These are phyloP conservation scores for Kazachstania viticola DNA, from an alignment of 805 yeast species.

Conservation along the genomic window DNA sequence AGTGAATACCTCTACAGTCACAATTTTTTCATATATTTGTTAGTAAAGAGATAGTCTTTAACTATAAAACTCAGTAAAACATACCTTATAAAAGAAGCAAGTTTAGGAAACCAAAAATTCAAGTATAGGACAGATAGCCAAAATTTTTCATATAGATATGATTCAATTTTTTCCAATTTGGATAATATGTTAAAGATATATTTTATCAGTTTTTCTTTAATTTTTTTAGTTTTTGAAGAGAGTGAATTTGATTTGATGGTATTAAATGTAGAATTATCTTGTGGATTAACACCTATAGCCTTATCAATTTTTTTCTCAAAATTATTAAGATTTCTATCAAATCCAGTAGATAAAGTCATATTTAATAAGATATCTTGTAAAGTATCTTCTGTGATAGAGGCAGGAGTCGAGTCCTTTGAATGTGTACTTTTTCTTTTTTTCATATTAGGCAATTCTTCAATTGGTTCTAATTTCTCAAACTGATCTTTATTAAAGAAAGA, in stretches of 20 bases:
- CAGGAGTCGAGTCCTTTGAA: too few relatives aligned
- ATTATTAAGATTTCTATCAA: neutral
- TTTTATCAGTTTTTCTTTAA: conserved; percentile 6
- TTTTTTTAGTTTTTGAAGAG: conserved; percentile 2
- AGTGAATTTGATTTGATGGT: too few relatives aligned
- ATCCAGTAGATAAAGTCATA: conserved; percentile 5
- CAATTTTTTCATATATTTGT: too few relatives aligned
- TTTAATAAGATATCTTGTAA: conserved; percentile 8
- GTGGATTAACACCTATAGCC: too few relatives aligned
- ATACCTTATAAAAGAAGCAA: conserved; percentile 14
- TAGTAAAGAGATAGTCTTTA: neutral
- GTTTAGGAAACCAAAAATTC: conserved; percentile 16
- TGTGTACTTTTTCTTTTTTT: too few relatives aligned
- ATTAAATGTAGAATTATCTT: too few relatives aligned
- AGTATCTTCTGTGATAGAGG: conserved; percentile 9
- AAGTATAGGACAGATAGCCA: conserved; percentile 15
- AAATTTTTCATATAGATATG: conserved; percentile 12
- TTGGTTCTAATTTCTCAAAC: too few relatives aligned
- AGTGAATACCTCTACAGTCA: too few relatives aligned
- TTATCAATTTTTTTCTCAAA: conserved; percentile 1
- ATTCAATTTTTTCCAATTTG: conserved; percentile 10
- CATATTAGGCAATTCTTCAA: conserved; percentile 4
- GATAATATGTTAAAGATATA: conserved; percentile 5
- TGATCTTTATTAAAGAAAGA: too few relatives aligned
- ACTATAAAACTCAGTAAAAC: conserved; percentile 2